Percentiles rank a stretch among this genome's conserved stretches.
Evolutionary conservation across 371 early-diverging fungal genomes (phyloP).

Genomic region (Cokeromyces recurvatus): DNA sequence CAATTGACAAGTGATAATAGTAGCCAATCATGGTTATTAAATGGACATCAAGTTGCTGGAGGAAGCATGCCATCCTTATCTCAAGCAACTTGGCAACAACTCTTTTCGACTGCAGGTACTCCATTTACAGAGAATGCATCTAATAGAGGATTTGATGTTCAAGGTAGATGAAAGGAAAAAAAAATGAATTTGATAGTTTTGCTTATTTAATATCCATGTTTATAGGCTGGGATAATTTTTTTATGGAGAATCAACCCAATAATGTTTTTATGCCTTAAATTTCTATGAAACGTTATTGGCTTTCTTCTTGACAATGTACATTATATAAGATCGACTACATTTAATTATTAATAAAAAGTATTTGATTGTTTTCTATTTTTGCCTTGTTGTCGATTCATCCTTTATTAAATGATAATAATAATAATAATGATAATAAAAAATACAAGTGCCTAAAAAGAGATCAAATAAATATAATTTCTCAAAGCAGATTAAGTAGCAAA

Average conservation of each 20-base stretch:
- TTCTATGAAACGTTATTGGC: too few species aligned
- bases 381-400: too few species aligned
- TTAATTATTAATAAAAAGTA: too few species aligned
- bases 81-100: constrained; percentile 35
- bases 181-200: not conserved
- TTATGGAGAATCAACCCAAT: constrained; percentile 11
- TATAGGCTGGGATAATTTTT: constrained; percentile 18
- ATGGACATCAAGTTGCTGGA: constrained; percentile 2
- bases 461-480: too few species aligned
- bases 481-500: too few species aligned
- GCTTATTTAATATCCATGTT: not conserved
- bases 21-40: constrained; percentile 9
- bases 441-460: too few species aligned
- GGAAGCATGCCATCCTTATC: constrained; percentile 5
- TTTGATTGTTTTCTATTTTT: too few species aligned
- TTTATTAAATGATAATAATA: too few species aligned
- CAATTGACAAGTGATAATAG: not conserved
- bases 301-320: too few species aligned
- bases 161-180: constrained; percentile 6
- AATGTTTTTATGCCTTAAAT: too few species aligned
- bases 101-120: constrained; percentile 33
- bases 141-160: constrained; percentile 6
- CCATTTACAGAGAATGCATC: constrained; percentile 23
- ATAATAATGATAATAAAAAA: too few species aligned
- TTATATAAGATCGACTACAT: too few species aligned